Evolutionary conservation across 768 basidiomycete genomes (phyloP), one percentile per base, ranked within the genome.

Genomic region (Russula lepida): DNA sequence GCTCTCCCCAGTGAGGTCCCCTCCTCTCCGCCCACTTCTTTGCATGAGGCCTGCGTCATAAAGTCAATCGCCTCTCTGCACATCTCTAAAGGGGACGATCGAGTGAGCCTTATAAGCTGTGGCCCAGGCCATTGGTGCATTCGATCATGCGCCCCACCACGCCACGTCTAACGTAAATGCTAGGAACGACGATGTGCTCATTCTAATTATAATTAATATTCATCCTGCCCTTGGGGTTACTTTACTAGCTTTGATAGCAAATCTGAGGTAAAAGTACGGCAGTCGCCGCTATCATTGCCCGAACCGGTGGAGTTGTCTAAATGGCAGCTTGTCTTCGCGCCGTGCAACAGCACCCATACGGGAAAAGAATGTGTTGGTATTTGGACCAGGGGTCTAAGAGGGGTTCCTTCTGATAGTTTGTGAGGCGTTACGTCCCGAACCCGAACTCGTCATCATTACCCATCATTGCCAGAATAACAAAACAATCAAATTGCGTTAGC

Each of bases 211-310:
- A 41, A 50, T 60, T 60, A 55, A 33, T 60, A 56, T 56, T 57
- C 30, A 49, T 28, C 27, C 37, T 33, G 32, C 30, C 25, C 19
- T 39, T 35, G 39, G 46, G n/a, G 46, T 54, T 58, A 47, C 15
- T 6, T 12, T 27, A 27, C 23, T 51, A 43, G 30, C 44, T 28
- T 51, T 62, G 61, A 58, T 25, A 48, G 46, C 47, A 54, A 58
- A 62, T 58, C 44, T 54, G 51, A 62, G 56, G 56, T 62, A 54
- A 63, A 58, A 41, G 57, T 58, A 63, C 62, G 62, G 56, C 62
- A 17, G 33, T 48, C 35, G 35, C 56, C 60, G 48, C 55, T 27
- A 51, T 33, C 60, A 44, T 21, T 6, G 44, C 35, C 48, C 23
- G 23, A 7, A 7, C 35, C 35, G 17, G 37, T 30, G 48, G 21